Conservation (phyloP, 805 yeast genomes). For the Zygotorulaspora danielsina region DNA sequence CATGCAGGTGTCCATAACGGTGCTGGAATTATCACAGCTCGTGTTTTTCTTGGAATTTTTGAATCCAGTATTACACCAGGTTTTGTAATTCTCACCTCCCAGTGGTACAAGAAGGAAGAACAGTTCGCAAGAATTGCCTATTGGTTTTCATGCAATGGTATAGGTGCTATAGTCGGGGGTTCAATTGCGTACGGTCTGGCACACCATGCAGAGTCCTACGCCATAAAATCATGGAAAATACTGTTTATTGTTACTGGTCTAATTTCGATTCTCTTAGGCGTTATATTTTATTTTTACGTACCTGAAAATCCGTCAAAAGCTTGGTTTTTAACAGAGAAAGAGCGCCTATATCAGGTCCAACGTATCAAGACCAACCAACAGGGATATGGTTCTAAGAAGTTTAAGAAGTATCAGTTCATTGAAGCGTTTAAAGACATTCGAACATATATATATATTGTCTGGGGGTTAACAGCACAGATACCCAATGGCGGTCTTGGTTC, state of each 20-base stretch:
- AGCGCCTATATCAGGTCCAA: conserved; percentile 44
- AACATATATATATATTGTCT: conserved; percentile 44
- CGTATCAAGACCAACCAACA: conserved; percentile 51
- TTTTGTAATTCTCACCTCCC: conserved; percentile 8
- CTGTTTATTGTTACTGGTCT: conserved; percentile 8
- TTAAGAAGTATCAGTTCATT: conserved; percentile 50
- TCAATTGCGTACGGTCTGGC: conserved; percentile 9
- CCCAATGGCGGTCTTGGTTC: conserved; percentile 54
- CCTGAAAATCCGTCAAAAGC: conserved; percentile 58
- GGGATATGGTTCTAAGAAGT: conserved; percentile 52
- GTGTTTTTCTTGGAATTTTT: conserved; percentile 8
- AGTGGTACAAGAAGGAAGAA: conserved; percentile 9
- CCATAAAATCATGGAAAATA: conserved; percentile 9
- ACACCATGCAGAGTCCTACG: conserved; percentile 8
- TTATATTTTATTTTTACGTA: conserved; percentile 37
- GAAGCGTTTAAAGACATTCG: conserved; percentile 49
- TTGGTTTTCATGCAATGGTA: conserved; percentile 10
- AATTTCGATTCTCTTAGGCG: conserved; percentile 8
- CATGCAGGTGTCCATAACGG: conserved; percentile 8
- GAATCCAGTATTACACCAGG: conserved; percentile 11
- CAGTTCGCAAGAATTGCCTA: conserved; percentile 7
- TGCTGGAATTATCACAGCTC: conserved; percentile 8
- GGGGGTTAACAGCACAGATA: conserved; percentile 41
- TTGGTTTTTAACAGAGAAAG: conserved; percentile 45
- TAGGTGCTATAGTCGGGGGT: conserved; percentile 5